Conservation (phyloP, 2,329 filamentous ascomycete genomes). For the Hypoxylon sp. region DNA sequence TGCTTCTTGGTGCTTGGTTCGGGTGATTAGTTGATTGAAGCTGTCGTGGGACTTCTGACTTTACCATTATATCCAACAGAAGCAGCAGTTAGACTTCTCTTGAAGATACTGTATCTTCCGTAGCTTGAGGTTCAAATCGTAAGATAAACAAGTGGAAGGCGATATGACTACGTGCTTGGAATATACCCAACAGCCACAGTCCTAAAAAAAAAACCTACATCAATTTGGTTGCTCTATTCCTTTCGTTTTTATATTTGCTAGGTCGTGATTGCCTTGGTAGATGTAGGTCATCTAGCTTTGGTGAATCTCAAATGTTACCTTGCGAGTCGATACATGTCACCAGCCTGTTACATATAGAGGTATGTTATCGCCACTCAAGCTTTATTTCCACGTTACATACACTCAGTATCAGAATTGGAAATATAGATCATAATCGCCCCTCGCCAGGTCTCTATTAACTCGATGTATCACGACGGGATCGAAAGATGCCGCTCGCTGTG, state of each 20-base stretch:
- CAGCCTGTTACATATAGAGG: neutral
- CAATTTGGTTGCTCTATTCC: neutral
- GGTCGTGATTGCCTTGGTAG: no score
- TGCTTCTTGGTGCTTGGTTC: neutral
- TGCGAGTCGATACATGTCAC: neutral
- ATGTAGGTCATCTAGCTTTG: no score
- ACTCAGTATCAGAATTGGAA: slow-evolving; percentile 4
- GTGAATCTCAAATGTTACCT: neutral
- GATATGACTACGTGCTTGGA: no score
- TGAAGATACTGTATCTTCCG: no score
- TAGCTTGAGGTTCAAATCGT: no score
- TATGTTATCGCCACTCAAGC: neutral
- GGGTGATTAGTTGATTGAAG: neutral
- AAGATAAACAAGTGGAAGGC: no score
- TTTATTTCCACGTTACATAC: slow-evolving; percentile 15
- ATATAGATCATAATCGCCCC: slow-evolving; percentile 3
- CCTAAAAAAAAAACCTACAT: neutral
- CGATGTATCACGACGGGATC: slow-evolving; percentile 18
- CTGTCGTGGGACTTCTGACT: neutral
- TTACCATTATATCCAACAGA: neutral
- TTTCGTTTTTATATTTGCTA: no score
- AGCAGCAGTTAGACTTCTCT: neutral
- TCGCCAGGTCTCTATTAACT: slow-evolving; percentile 1
- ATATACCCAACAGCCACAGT: no score
- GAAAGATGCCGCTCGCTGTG: slow-evolving; percentile 28